A percentile compares a stretch with the other conserved stretches of the same genome.
Evolutionary conservation across 192 early-diverging fungal species (phyloP).

Genomic region (Phycomyces blakesleeanus): DNA sequence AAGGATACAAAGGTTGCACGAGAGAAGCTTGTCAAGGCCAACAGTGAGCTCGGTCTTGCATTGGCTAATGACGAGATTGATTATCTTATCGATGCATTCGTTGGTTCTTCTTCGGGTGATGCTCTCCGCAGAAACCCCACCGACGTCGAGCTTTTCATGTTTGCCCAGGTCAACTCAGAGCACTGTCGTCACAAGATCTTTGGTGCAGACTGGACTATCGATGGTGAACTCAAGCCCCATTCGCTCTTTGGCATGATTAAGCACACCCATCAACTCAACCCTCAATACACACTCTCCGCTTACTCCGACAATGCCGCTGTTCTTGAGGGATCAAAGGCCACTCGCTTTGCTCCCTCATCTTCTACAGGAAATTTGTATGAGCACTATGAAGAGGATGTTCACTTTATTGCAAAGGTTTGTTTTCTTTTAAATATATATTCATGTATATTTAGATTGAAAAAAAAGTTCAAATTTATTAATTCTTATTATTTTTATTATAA

Average conservation of each 20-base stretch:
- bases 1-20: slow-evolving; percentile 36
- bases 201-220: slow-evolving; percentile 96
- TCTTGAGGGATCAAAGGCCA: slow-evolving; percentile 68
- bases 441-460: no score
- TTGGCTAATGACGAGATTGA: slow-evolving; percentile 96
- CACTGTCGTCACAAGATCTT: slow-evolving; percentile 99
- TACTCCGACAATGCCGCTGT: slow-evolving; percentile 99
- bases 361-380: slow-evolving; percentile 56
- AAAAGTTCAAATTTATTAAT: no score
- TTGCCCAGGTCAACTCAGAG: slow-evolving; percentile 99
- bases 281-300: slow-evolving; percentile 85
- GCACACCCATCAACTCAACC: slow-evolving; percentile 84
- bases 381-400: slow-evolving; percentile 65
- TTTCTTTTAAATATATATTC: no score
- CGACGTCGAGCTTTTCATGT: slow-evolving; percentile 99
- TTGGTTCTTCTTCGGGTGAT: slow-evolving; percentile 44
- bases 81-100: slow-evolving; percentile 86
- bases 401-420: slow-evolving; percentile 89
- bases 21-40: slow-evolving; percentile 70
- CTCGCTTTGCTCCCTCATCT: slow-evolving; percentile 51
- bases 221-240: slow-evolving; percentile 68
- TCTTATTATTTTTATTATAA: no score
- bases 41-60: slow-evolving; percentile 89
- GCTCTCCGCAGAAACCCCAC: slow-evolving; percentile 85
- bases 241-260: slow-evolving; percentile 97